These are phyloP conservation scores for Penicillium olsonii DNA, from an alignment of 2,329 filamentous ascomycete genomes.

Conservation along the genomic window DNA sequence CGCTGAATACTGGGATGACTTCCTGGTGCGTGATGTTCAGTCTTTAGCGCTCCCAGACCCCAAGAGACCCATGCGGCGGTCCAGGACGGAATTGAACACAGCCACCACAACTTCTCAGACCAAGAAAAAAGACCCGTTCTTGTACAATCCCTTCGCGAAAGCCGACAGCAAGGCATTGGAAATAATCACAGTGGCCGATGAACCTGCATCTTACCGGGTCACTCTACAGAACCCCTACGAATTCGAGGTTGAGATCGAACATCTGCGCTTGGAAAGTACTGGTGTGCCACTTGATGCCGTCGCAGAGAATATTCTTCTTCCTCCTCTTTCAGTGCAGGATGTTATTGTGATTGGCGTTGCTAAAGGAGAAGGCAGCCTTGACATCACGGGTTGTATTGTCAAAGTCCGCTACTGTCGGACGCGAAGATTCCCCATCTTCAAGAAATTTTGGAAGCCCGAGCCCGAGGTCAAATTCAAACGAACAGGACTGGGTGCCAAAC, in stretches of 20 bases:
- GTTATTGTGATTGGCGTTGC: conserved; percentile 71
- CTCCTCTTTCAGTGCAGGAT: conserved; percentile 80
- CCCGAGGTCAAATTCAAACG: conserved; percentile 73
- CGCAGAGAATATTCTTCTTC: conserved; percentile 67
- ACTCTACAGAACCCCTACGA: conserved; percentile 94
- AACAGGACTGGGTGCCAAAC: conserved; percentile 65
- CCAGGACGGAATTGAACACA: conserved; percentile 52
- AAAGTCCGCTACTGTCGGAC: conserved; percentile 80
- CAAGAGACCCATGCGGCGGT: conserved; percentile 67
- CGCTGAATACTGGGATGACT: conserved; percentile 96
- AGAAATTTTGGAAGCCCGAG: conserved; percentile 71
- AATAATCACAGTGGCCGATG: conserved; percentile 73
- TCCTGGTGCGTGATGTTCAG: conserved; percentile 76
- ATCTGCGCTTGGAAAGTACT: conserved; percentile 71
- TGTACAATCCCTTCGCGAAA: conserved; percentile 91
- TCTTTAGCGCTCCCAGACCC: conserved; percentile 64
- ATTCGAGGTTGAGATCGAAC: conserved; percentile 86
- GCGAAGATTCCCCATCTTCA: conserved; percentile 81
- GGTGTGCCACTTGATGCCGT: conserved; percentile 71
- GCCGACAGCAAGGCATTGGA: conserved; percentile 59
- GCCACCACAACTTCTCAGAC: conserved; percentile 42
- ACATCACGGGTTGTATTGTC: conserved; percentile 74
- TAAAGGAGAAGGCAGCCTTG: conserved; percentile 65
- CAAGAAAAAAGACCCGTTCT: conserved; percentile 71
- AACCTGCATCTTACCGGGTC: conserved; percentile 74